These are phyloP conservation scores for Stevia rebaudiana DNA, from an alignment of 140 eudicot genomes.

Conservation along the genomic window DNA sequence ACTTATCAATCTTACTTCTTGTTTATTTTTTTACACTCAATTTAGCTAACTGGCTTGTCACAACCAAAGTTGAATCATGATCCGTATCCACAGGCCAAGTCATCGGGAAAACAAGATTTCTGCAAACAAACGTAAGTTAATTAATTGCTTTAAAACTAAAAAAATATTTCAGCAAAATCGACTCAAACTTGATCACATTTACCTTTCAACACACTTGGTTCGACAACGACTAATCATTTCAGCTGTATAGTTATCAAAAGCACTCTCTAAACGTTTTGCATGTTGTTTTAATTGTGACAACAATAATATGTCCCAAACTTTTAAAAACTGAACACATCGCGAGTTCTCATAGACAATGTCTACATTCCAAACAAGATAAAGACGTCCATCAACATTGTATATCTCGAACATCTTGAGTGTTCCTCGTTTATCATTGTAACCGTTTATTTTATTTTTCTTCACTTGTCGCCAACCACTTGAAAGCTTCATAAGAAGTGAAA, in stretches of 20 bases:
- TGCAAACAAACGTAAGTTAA: conserved; percentile 1
- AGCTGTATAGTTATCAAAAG: conserved; percentile 25
- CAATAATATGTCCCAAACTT: conserved; percentile 37
- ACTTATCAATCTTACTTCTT: not conserved
- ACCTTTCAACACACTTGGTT: not conserved
- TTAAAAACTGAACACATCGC: conserved; percentile 28
- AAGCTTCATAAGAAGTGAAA: conserved; percentile 26
- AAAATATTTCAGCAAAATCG: not conserved
- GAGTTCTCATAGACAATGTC: conserved; percentile 30
- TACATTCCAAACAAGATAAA: conserved; percentile 32
- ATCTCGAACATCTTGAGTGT: conserved; percentile 22
- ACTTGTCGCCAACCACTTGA: conserved; percentile 34
- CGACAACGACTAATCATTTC: conserved; percentile 30
- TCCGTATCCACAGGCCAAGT: conserved; percentile 13
- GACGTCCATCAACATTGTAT: conserved; percentile 21
- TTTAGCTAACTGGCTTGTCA: conserved; percentile 16
- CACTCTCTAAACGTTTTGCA: not conserved
- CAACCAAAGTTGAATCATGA: not conserved
- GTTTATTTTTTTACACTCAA: not conserved
- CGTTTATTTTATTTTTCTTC: not conserved
- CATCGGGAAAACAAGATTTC: conserved; percentile 18
- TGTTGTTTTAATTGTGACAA: conserved; percentile 15
- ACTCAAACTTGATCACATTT: not conserved
- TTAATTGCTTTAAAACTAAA: not conserved
- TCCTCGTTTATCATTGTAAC: not conserved